Conservation (phyloP, 768 basidiomycete genomes). For the Dioszegia aurantiaca region DNA sequence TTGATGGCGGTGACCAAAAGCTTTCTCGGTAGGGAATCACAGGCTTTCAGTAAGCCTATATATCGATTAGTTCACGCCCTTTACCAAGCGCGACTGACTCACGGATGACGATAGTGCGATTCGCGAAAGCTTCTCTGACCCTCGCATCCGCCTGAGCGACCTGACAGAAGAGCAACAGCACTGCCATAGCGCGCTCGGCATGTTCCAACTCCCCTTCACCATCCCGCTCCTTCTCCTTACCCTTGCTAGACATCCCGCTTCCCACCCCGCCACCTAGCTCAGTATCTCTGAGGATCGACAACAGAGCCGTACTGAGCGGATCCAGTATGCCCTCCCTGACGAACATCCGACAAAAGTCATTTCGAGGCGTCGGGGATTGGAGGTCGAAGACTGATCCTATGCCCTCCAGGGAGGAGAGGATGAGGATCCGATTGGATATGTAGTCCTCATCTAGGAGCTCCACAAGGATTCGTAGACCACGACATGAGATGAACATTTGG, state of each 20-base stretch:
- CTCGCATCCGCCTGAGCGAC: slow-evolving; percentile 94
- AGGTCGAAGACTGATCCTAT: slow-evolving; percentile 94
- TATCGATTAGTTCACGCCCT: neutral
- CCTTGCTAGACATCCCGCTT: slow-evolving; percentile 40
- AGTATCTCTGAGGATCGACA: slow-evolving; percentile 69
- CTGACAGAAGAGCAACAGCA: slow-evolving; percentile 88
- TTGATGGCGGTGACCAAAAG: slow-evolving; percentile 85
- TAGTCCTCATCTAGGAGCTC: slow-evolving; percentile 97
- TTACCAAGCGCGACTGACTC: slow-evolving; percentile 52
- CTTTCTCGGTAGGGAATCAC: slow-evolving; percentile 80
- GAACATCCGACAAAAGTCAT: slow-evolving; percentile 98
- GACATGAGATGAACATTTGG: slow-evolving; percentile 98
- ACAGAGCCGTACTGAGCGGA: slow-evolving; percentile 81
- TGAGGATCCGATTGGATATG: slow-evolving; percentile 80
- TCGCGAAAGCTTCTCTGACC: slow-evolving; percentile 86
- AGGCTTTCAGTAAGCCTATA: slow-evolving; percentile 78
- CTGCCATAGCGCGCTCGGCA: slow-evolving; percentile 82
- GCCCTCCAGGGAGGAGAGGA: slow-evolving; percentile 89
- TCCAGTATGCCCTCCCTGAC: slow-evolving; percentile 91
- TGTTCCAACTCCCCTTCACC: slow-evolving; percentile 58
- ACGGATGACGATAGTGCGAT: slow-evolving; percentile 84
- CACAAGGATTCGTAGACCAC: slow-evolving; percentile 88
- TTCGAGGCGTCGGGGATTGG: slow-evolving; percentile 89
- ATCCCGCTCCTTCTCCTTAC: slow-evolving; percentile 61
- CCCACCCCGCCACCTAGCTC: slow-evolving; percentile 61